A percentile compares a stretch with the other conserved stretches of the same genome.
Conservation (phyloP, 179 eudicot genomes). For the Vitellaria paradoxa region DNA sequence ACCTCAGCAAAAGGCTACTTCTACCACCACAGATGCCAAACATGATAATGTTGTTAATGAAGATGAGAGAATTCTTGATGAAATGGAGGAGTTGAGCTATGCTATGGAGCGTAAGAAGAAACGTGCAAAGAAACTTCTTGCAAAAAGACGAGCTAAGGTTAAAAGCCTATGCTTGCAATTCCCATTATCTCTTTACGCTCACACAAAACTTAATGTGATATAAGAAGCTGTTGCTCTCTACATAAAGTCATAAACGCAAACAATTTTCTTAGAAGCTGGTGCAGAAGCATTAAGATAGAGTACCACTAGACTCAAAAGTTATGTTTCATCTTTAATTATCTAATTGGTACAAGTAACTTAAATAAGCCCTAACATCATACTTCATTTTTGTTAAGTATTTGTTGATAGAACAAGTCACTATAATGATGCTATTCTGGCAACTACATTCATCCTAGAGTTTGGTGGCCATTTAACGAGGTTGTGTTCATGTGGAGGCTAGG, state of each 20-base stretch:
- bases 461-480: background rate
- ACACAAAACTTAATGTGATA: background rate
- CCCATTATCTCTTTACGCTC: background rate
- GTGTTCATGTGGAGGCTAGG: background rate
- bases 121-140: constrained; percentile 59
- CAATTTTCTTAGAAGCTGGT: background rate
- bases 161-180: constrained; percentile 2
- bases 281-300: background rate
- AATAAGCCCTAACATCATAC: background rate
- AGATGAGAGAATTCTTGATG: constrained; percentile 72
- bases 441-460: background rate
- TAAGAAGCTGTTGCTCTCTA: background rate
- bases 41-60: constrained; percentile 47
- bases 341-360: background rate
- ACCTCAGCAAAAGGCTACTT: constrained; percentile 33
- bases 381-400: background rate
- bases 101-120: constrained; percentile 80
- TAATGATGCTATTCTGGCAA: background rate
- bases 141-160: constrained; percentile 83
- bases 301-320: background rate
- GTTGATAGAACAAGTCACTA: background rate
- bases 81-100: constrained; percentile 78
- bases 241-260: too few relatives aligned
- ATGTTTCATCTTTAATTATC: background rate
- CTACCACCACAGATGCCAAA: constrained; percentile 28